phyloP scores from a whole-genome alignment of 192 early-diverging fungal species.

The Mortierella alpina region DNA sequence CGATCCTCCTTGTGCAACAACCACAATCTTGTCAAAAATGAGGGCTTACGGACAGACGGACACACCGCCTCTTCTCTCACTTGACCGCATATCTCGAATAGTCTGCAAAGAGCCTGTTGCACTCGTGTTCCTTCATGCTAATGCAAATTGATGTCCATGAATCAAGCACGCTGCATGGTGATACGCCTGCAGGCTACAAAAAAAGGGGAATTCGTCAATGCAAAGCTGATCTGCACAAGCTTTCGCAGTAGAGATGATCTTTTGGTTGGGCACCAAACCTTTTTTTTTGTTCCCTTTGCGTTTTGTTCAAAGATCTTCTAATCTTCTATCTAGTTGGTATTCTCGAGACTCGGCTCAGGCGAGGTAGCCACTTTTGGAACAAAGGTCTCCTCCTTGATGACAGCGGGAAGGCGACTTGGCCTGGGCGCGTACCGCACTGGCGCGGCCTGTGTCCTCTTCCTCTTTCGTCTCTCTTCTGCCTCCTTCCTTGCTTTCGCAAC shows the following conservation, averaged over 20 bases:
- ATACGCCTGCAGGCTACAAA: neutral
- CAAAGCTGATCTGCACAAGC: too few relatives aligned
- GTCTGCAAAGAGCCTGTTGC: neutral
- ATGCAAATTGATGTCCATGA: constrained; percentile 4
- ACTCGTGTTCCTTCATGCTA: neutral
- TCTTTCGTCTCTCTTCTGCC: constrained; percentile 16
- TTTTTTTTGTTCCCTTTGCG: too few relatives aligned
- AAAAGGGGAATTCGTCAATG: too few relatives aligned
- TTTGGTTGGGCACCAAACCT: too few relatives aligned
- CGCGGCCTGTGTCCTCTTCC: constrained; percentile 3
- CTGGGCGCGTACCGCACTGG: constrained; percentile 10
- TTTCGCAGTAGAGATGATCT: too few relatives aligned
- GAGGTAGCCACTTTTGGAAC: neutral
- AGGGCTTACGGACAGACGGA: neutral
- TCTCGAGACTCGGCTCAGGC: too few relatives aligned
- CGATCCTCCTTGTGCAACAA: constrained; percentile 15
- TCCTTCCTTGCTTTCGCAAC: constrained; percentile 23
- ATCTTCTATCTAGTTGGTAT: too few relatives aligned
- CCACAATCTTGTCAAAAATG: neutral
- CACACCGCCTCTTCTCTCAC: neutral
- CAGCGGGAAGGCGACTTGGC: constrained; percentile 1
- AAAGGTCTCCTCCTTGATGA: constrained; percentile 22
- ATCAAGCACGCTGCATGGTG: constrained; percentile 1
- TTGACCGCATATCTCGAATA: constrained; percentile 9
- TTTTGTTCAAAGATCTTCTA: too few relatives aligned